Conservation (phyloP, 257 asterid genomes). For the Solanum peruvianum region DNA sequence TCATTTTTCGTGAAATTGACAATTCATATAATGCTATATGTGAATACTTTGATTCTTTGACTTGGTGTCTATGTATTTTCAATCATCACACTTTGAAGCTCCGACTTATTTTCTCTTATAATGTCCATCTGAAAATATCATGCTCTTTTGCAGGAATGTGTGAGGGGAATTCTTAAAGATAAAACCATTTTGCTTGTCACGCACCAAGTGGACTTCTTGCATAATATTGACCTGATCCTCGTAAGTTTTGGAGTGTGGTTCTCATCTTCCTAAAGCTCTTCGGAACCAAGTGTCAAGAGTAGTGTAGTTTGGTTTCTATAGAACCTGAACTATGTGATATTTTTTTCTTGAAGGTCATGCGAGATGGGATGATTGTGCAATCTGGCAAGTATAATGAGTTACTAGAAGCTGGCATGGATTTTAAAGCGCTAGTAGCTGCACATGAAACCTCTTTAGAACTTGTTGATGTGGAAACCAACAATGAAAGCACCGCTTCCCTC, state of each 20-base stretch:
- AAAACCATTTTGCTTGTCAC: slow-evolving; percentile 86
- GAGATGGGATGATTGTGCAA: slow-evolving; percentile 76
- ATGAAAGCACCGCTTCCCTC: slow-evolving; percentile 15
- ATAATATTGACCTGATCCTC: slow-evolving; percentile 75
- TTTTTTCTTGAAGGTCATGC: slow-evolving; percentile 56
- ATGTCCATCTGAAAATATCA: background rate
- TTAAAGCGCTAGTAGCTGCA: slow-evolving; percentile 70
- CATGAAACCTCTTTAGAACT: slow-evolving; percentile 93
- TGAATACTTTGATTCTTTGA: background rate
- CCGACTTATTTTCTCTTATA: background rate
- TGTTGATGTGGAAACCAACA: slow-evolving; percentile 63
- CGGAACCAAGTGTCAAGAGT: background rate
- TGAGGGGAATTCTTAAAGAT: slow-evolving; percentile 65
- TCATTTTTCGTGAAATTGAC: background rate
- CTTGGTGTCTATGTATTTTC: background rate
- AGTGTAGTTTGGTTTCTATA: background rate
- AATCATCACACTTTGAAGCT: background rate
- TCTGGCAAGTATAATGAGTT: slow-evolving; percentile 70
- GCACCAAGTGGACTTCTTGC: slow-evolving; percentile 98
- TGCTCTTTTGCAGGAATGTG: slow-evolving; percentile 58
- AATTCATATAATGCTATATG: background rate
- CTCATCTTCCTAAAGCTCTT: background rate
- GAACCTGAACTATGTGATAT: background rate
- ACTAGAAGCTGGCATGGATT: slow-evolving; percentile 53
- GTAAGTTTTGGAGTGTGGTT: slow-evolving; percentile 26